Percentiles rank a stretch among this genome's conserved stretches.
Evolutionary conservation across 805 yeast genomes (phyloP).

Genomic region (Zygotorulaspora danielsina): DNA sequence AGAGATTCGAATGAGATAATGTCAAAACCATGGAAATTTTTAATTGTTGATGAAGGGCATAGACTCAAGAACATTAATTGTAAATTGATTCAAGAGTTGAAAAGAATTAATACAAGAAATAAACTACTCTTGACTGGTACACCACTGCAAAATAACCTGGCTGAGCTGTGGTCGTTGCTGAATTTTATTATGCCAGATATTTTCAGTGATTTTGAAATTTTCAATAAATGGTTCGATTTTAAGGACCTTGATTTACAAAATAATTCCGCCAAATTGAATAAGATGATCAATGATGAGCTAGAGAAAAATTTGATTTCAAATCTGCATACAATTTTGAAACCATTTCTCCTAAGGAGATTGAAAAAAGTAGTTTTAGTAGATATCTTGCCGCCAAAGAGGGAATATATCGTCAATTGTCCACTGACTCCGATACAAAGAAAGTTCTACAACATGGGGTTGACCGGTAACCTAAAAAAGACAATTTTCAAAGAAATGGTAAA

Average conservation of each 20-base stretch:
- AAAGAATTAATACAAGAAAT: constrained; percentile 60
- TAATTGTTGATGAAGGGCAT: constrained; percentile 95
- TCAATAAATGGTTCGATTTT: constrained; percentile 93
- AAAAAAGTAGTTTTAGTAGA: constrained; percentile 64
- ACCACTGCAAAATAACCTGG: constrained; percentile 85
- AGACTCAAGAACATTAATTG: constrained; percentile 82
- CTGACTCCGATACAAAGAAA: constrained; percentile 58
- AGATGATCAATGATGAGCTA: constrained; percentile 52
- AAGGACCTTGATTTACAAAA: constrained; percentile 43
- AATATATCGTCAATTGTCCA: constrained; percentile 73
- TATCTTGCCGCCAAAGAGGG: constrained; percentile 82
- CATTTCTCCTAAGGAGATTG: constrained; percentile 78
- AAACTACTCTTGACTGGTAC: constrained; percentile 90
- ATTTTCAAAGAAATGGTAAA: constrained; percentile 46
- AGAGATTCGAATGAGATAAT: constrained; percentile 58
- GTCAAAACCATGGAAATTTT: constrained; percentile 64
- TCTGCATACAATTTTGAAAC: constrained; percentile 82
- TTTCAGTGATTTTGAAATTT: constrained; percentile 81
- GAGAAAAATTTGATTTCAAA: constrained; percentile 64
- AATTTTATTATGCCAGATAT: constrained; percentile 92
- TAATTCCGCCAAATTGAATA: constrained; percentile 31
- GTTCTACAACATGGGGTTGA: constrained; percentile 53
- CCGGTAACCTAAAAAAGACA: constrained; percentile 42
- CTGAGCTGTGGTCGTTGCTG: constrained; percentile 87
- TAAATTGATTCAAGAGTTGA: constrained; percentile 65